These are phyloP conservation scores for Talaromyces pinophilus DNA, from an alignment of 2,329 filamentous ascomycete species.

Conservation along the genomic window DNA sequence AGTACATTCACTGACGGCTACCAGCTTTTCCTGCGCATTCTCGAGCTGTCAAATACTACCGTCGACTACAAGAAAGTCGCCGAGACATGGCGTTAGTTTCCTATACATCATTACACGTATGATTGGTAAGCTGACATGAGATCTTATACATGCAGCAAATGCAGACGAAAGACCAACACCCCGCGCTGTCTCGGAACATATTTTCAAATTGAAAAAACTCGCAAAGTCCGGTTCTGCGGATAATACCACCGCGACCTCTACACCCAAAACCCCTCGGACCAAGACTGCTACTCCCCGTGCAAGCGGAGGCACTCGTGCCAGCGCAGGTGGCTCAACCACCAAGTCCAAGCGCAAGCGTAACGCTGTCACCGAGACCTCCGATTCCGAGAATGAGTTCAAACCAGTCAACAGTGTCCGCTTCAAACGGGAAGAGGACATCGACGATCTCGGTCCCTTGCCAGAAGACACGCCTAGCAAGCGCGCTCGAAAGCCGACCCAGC, in stretches of 20 bases:
- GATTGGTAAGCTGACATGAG: background rate
- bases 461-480: slow-evolving; percentile 15
- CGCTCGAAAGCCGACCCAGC: background rate
- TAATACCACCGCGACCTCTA: background rate
- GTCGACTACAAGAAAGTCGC: slow-evolving; percentile 15
- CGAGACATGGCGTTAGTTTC: slow-evolving; percentile 18
- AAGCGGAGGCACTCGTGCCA: background rate
- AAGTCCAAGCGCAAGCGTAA: slow-evolving; percentile 12
- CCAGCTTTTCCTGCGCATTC: slow-evolving; percentile 12
- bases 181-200: slow-evolving; percentile 18
- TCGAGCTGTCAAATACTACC: background rate
- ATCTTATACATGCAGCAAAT: slow-evolving; percentile 9
- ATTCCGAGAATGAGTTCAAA: background rate
- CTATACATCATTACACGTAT: background rate
- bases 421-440: background rate
- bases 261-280: background rate
- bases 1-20: background rate
- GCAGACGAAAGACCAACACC: slow-evolving; percentile 15
- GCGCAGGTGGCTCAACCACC: background rate
- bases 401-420: background rate
- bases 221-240: background rate
- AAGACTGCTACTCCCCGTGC: background rate
- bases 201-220: slow-evolving; percentile 17
- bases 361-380: background rate
- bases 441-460: background rate